Evolutionary conservation across 306 rosid species (phyloP).

Genomic region (Cicer pinnatifidum): DNA sequence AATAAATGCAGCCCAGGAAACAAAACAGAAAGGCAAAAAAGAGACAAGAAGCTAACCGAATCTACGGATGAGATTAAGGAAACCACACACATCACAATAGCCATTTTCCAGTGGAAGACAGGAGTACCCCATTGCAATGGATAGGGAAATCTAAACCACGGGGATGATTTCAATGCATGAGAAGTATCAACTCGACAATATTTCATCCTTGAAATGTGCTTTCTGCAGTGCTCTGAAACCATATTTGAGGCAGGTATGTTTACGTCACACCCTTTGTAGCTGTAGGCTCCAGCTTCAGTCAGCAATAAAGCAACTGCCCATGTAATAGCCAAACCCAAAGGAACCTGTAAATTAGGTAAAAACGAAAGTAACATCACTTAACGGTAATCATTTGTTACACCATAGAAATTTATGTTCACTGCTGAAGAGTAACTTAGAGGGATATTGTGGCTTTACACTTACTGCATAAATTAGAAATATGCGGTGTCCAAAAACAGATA

Average conservation of each 20-base stretch:
- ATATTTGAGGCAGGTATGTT: conserved; percentile 88
- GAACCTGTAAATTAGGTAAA: conserved; percentile 71
- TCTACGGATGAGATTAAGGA: conserved; percentile 91
- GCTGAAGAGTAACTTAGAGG: conserved; percentile 20
- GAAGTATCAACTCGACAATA: conserved; percentile 93
- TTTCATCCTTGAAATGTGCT: conserved; percentile 91
- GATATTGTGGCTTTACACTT: conserved; percentile 48
- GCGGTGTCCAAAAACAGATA: conserved; percentile 94
- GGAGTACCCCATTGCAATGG: conserved; percentile 99
- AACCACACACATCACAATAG: conserved; percentile 92
- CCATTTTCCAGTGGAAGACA: conserved; percentile 94
- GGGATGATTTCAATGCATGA: conserved; percentile 71
- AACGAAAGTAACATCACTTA: conserved; percentile 30
- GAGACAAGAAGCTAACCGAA: conserved; percentile 78
- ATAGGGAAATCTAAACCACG: conserved; percentile 98
- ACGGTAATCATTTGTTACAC: conserved; percentile 33
- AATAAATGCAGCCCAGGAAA: conserved; percentile 28
- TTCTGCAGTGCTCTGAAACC: conserved; percentile 90
- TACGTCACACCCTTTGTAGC: conserved; percentile 88
- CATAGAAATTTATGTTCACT: conserved; percentile 21
- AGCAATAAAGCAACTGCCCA: conserved; percentile 92
- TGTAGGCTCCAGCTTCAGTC: conserved; percentile 88
- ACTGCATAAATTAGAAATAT: conserved; percentile 91
- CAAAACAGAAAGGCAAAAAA: conserved; percentile 28
- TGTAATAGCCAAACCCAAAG: conserved; percentile 91